Evolutionary conservation across 345 rosid genomes (phyloP), one percentile per base, ranked within the genome.

Genomic region (Leavenworthia alabamica): DNA sequence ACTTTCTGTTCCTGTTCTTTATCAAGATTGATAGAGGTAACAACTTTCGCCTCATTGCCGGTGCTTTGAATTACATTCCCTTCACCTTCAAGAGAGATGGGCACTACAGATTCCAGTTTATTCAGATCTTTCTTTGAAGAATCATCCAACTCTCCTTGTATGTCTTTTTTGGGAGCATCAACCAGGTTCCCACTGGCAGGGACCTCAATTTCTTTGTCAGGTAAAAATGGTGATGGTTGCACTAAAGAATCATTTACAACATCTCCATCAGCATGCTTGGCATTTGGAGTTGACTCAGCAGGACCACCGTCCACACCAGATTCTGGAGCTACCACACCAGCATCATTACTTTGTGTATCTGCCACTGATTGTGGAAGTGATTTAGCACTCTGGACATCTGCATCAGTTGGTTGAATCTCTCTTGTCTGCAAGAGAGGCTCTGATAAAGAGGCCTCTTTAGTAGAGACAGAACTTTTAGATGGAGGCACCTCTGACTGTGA

Each of bases 121-220:
- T 79, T 85, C 57, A 65, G 74, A 46, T 80, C 82, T 68, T 37
- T 64, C 73, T 75, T 72, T 40, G 73, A 59, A 63, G 80, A 72
- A 57, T 47, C 70, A 62, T 80, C 82, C 37, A 71, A 56, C 62
- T 68, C 82, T 43, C 58, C 70, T 32, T 49, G 57, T 57, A 71
- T 55, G 12, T 8, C 58, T 4, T 53, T 71, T 60, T 58, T 56
- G 31, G 55, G 61, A 56, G 73, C 58, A 73, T 78, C 79, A 55
- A 54, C 63, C 13, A 50, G 68, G 66, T 52, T 53, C 42, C 78
- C 80, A 74, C 71, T 80, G 63, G 41, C 52, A 48, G 44, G 62
- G 54, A 69, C 81, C 75, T 78, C 83, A 26, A 71, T 57, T 53
- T 79, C 88, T 73, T 84, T 75, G 20, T 77, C 69, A 60, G 72